phyloP scores from a whole-genome alignment of 2,329 filamentous ascomycete species.

The Trichoderma atrobrunneum region DNA sequence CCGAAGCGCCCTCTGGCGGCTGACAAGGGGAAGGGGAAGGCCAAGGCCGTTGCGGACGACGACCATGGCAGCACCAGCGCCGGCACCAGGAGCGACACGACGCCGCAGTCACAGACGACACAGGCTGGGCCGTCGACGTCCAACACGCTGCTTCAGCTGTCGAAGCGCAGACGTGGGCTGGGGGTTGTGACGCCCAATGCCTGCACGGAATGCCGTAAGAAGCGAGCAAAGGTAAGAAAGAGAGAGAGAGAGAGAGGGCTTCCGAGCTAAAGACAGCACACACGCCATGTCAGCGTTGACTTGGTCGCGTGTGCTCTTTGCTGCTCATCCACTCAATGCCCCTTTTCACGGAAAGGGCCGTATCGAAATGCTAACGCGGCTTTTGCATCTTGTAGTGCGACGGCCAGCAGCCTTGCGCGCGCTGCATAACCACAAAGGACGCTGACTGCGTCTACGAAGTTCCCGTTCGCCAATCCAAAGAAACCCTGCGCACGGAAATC shows the following conservation, averaged over 20 bases:
- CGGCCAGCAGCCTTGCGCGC: slow-evolving; percentile 53
- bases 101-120: slow-evolving; percentile 32
- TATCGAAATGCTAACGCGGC: background rate
- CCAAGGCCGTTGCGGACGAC: slow-evolving; percentile 18
- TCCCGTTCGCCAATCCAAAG: slow-evolving; percentile 62
- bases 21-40: background rate
- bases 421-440: slow-evolving; percentile 54
- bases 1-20: background rate
- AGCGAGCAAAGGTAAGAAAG: slow-evolving; percentile 55
- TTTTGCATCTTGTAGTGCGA: slow-evolving; percentile 50
- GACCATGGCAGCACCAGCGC: slow-evolving; percentile 34
- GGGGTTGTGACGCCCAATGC: slow-evolving; percentile 59
- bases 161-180: slow-evolving; percentile 53
- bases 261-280: background rate
- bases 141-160: slow-evolving; percentile 29
- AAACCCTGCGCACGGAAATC: slow-evolving; percentile 58
- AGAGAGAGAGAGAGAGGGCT: background rate
- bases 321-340: background rate
- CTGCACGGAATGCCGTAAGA: slow-evolving; percentile 61
- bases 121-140: slow-evolving; percentile 16
- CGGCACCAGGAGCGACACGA: slow-evolving; percentile 27
- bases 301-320: background rate
- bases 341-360: background rate
- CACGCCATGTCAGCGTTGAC: background rate
- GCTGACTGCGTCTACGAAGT: slow-evolving; percentile 60